Conservation (phyloP, 2,329 filamentous ascomycete species). For the Trichoderma atrobrunneum region DNA sequence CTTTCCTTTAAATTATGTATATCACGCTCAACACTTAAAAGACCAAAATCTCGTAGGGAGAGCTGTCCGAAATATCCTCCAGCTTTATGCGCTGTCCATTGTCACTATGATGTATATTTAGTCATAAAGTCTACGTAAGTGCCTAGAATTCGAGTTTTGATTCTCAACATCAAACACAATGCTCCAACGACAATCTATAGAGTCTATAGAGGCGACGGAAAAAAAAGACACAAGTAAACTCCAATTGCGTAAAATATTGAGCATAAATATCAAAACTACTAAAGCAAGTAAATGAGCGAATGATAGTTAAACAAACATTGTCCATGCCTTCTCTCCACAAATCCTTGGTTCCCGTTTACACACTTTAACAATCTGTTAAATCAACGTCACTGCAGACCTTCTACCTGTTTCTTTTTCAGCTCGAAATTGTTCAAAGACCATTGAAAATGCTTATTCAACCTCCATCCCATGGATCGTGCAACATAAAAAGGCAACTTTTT, state of each 20-base stretch:
- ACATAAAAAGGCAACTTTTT: slow-evolving; percentile 48
- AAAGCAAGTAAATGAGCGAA: not conserved
- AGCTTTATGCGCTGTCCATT: not conserved
- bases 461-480: slow-evolving; percentile 47
- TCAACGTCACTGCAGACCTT: not conserved
- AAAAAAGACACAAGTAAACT: not conserved
- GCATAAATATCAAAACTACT: not conserved
- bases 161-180: not conserved
- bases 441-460: slow-evolving; percentile 49
- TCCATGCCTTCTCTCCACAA: not conserved
- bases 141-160: rapidly evolving
- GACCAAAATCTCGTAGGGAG: not conserved
- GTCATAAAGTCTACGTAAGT: not conserved
- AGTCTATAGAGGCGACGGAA: not conserved
- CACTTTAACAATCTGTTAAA: not conserved
- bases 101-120: not conserved
- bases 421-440: slow-evolving; percentile 49
- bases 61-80: not conserved
- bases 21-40: not conserved
- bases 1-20: not conserved
- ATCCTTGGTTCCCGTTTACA: not conserved
- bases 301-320: not conserved
- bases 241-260: not conserved
- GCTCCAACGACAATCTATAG: not conserved
- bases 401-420: slow-evolving; percentile 11